Evolutionary conservation across 164 flowering plant species (phyloP), one percentile per base, ranked within the genome.

Genomic region (Aristolochia fimbriata): DNA sequence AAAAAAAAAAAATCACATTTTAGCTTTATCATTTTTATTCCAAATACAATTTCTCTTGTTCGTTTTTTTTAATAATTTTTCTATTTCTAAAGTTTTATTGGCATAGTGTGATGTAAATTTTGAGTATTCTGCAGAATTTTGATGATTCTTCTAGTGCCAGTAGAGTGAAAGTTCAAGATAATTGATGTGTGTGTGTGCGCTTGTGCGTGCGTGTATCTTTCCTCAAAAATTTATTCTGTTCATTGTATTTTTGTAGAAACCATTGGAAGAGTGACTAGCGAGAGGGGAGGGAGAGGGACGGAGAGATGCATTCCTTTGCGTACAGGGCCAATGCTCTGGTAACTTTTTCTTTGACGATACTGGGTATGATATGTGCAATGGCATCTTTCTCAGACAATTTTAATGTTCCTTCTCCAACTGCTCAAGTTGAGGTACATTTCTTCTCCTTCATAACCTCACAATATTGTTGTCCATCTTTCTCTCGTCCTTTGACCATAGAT

Each of bases 361-460:
- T 91, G 15, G 96, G 94, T 1, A 60, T 91, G 1, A 78, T 87
- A 65, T 91, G 96, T 70, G 83, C 79, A 63, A 68, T 88, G 63
- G 88, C 87, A 15, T 88, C 98, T 61, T 31, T 91, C 75, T 85
- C 92, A 60, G 95, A 91, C 66, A 86, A 76, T 65, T 65, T 91
- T 75, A 82, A 81, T 70, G 47, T 64, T 56, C 95, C 95, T 14
- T 47, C 83, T 52, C 95, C 98, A 46, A 61, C 86, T 11, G 71
- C 87, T 46, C 33, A 83, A 57, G 83, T 91, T 61, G 76, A 88
- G 79, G 97, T 86, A 11, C 15, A 4, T 25, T 41, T 31, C 51
- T 52, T 57, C 51, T 60, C 49, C 59, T 17, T 20, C 52, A 49
- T 15, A 6, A 17, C 52, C 10, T 5, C 52, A 17, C 19, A 15